These are phyloP conservation scores for Trichophyton rubrum DNA, from an alignment of 2,329 filamentous ascomycete species.

Conservation along the genomic window DNA sequence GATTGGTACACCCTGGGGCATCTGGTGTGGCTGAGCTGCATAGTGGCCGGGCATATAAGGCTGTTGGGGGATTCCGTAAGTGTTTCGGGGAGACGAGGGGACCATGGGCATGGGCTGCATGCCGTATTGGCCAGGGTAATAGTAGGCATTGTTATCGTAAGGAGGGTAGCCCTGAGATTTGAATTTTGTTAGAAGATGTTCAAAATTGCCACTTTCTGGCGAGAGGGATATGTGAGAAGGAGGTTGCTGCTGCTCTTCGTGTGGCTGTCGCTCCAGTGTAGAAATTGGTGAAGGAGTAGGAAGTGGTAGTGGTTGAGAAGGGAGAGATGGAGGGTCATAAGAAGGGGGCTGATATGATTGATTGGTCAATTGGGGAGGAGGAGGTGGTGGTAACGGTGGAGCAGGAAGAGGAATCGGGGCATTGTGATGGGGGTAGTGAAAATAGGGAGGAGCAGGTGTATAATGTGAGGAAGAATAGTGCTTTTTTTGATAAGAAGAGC, in stretches of 20 bases:
- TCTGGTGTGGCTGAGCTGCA: slow-evolving; percentile 32
- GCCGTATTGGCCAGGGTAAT: slow-evolving; percentile 31
- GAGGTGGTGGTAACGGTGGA: slow-evolving; percentile 8
- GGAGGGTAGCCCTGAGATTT: slow-evolving; percentile 49
- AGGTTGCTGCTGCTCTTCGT: slow-evolving; percentile 3
- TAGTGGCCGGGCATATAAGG: slow-evolving; percentile 43
- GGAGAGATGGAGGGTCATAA: slow-evolving; percentile 6
- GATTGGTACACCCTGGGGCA: slow-evolving; percentile 55
- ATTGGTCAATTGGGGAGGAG: slow-evolving; percentile 11
- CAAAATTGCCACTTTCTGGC: slow-evolving; percentile 57
- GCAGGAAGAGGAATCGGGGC: slow-evolving; percentile 1
- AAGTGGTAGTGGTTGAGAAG: neutral
- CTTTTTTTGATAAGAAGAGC: slow-evolving; percentile 24
- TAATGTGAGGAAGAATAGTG: slow-evolving; percentile 10
- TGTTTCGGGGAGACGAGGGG: slow-evolving; percentile 35
- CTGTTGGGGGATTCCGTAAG: slow-evolving; percentile 38
- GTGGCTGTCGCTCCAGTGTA: neutral
- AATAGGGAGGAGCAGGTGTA: slow-evolving; percentile 14
- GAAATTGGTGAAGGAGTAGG: slow-evolving; percentile 14
- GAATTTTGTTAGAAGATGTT: slow-evolving; percentile 55
- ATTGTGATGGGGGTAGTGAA: slow-evolving; percentile 14
- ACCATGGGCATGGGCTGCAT: slow-evolving; percentile 26
- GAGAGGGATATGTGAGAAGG: slow-evolving; percentile 46
- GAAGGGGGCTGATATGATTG: neutral
- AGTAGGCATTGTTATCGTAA: slow-evolving; percentile 35